Percentiles rank a stretch among this genome's conserved stretches.
These are phyloP conservation scores for Solanum sparsipilum DNA, from an alignment of 257 asterid genomes.

Conservation along the genomic window DNA sequence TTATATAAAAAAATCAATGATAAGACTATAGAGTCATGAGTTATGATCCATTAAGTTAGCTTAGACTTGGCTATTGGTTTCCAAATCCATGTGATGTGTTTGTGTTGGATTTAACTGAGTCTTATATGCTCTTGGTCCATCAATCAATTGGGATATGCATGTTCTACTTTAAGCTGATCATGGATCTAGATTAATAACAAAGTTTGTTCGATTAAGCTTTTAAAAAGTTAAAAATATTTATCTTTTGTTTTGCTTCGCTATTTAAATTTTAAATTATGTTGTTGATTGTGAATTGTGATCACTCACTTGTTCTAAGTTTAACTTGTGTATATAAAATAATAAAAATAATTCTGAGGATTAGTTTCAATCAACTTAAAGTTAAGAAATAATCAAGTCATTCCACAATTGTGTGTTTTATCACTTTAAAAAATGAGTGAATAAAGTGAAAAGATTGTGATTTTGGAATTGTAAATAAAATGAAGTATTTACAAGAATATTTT, in stretches of 20 bases:
- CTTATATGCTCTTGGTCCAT: not conserved
- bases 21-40: not conserved
- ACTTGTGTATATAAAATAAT: not conserved
- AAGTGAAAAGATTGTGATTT: not conserved
- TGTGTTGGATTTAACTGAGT: not conserved
- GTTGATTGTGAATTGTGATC: not conserved
- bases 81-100: not conserved
- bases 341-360: not conserved
- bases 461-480: not conserved
- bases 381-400: not conserved
- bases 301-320: not conserved
- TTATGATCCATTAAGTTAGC: not conserved
- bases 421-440: not conserved
- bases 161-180: too few relatives aligned
- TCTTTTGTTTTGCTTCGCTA: accelerated
- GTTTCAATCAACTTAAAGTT: not conserved
- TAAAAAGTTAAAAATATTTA: not conserved
- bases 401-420: not conserved
- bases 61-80: not conserved
- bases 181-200: not conserved
- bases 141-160: not conserved
- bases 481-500: not conserved
- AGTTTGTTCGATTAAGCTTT: not conserved
- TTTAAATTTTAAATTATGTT: not conserved
- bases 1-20: not conserved